Evolutionary conservation across 768 basidiomycete species (phyloP).

Genomic region (Glaciozyma martinii): DNA sequence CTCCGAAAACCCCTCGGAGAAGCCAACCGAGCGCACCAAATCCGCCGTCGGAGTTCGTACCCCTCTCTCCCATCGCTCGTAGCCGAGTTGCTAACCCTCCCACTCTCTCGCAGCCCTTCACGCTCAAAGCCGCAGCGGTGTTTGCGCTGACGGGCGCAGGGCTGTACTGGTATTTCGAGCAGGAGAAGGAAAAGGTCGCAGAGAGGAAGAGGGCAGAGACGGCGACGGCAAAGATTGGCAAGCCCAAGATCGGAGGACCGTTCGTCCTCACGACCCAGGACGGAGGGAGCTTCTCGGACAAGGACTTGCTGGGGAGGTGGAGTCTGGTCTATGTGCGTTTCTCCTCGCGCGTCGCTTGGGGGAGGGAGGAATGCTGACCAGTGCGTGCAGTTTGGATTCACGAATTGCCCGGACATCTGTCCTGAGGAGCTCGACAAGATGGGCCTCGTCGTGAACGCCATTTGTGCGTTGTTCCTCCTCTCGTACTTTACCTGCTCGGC

Average conservation of each 20-base stretch:
- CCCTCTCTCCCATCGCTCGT: background rate
- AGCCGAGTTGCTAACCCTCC: background rate
- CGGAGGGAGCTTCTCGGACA: slow-evolving; percentile 65
- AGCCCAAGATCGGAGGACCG: slow-evolving; percentile 83
- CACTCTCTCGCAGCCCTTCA: slow-evolving; percentile 62
- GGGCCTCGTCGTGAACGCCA: slow-evolving; percentile 58
- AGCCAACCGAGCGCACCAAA: background rate
- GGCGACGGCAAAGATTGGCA: slow-evolving; percentile 62
- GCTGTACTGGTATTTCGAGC: slow-evolving; percentile 76
- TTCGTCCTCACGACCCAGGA: slow-evolving; percentile 65
- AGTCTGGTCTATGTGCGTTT: slow-evolving; percentile 44
- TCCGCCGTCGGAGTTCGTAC: background rate
- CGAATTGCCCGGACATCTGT: slow-evolving; percentile 98
- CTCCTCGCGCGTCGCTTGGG: slow-evolving; percentile 46
- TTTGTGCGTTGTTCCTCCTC: slow-evolving; percentile 51
- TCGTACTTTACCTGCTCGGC: background rate
- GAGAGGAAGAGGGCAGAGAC: slow-evolving; percentile 72
- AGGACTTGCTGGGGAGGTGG: slow-evolving; percentile 81
- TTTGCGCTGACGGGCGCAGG: slow-evolving; percentile 76
- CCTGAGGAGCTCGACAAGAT: slow-evolving; percentile 97
- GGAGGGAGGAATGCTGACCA: background rate
- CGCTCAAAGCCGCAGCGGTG: slow-evolving; percentile 68
- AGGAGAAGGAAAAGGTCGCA: slow-evolving; percentile 69
- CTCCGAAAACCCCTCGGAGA: background rate
- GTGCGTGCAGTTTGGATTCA: slow-evolving; percentile 76